Percentiles rank a stretch among this genome's conserved stretches.
Conservation (phyloP, 1,284 basidiomycete species). For the Phaffia rhodozyma region DNA sequence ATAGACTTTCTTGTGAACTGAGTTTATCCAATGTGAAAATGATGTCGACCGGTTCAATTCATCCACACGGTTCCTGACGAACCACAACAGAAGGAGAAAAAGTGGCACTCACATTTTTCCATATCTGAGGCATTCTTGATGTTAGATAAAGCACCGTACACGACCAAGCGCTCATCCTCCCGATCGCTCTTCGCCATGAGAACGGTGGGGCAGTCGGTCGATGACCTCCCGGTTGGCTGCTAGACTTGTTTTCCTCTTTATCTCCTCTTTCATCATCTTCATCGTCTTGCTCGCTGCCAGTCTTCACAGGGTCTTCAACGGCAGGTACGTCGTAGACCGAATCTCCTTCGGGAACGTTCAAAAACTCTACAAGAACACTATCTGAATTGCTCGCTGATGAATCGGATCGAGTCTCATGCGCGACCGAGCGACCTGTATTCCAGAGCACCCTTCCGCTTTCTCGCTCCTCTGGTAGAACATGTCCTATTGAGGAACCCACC, state of each 20-base stretch:
- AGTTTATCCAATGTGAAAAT: background rate
- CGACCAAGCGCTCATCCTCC: conserved; percentile 79
- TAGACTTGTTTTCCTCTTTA: background rate
- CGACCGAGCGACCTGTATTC: too few relatives aligned
- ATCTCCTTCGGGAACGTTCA: too few relatives aligned
- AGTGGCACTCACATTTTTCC: conserved; percentile 75
- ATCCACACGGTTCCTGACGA: background rate
- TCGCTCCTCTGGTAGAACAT: too few relatives aligned
- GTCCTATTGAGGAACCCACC: background rate
- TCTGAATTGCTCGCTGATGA: too few relatives aligned
- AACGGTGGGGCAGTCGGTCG: conserved; percentile 20
- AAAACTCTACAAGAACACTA: too few relatives aligned
- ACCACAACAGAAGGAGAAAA: background rate
- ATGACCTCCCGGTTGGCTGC: background rate
- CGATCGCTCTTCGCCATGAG: conserved; percentile 47
- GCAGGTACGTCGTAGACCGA: too few relatives aligned
- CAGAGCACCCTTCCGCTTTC: too few relatives aligned
- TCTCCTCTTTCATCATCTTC: background rate
- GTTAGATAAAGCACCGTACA: conserved; percentile 86
- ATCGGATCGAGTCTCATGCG: too few relatives aligned
- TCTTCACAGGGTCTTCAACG: background rate
- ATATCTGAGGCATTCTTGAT: conserved; percentile 83
- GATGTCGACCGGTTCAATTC: background rate
- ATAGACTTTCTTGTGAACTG: conserved; percentile 83
- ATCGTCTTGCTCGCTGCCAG: background rate